Evolutionary conservation across 176 grass and related monocot genomes (phyloP).

Genomic region (Phragmites australis): DNA sequence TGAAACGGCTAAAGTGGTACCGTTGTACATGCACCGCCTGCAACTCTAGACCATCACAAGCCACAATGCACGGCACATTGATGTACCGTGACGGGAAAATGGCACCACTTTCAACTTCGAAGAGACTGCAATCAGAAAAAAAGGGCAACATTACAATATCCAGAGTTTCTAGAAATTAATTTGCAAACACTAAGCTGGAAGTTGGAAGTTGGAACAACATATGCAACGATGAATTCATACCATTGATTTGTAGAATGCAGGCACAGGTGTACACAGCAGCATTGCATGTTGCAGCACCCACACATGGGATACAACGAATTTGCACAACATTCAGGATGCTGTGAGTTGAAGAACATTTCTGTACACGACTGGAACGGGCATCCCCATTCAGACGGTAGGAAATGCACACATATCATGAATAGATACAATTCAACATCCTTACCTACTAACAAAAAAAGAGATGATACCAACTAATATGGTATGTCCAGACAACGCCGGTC

Average conservation of each 20-base stretch:
- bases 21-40: background rate
- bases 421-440: slow-evolving; percentile 42
- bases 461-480: slow-evolving; percentile 25
- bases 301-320: slow-evolving; percentile 36
- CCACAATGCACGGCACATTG: background rate
- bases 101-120: background rate
- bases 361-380: slow-evolving; percentile 36
- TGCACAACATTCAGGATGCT: slow-evolving; percentile 9
- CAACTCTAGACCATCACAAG: background rate
- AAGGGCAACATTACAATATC: background rate
- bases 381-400: slow-evolving; percentile 37
- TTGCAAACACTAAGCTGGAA: background rate
- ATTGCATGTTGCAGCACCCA: background rate
- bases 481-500: slow-evolving; percentile 32
- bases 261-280: background rate
- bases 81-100: background rate
- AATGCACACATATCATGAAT: slow-evolving; percentile 46
- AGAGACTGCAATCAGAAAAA: background rate
- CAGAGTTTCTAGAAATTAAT: background rate
- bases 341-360: slow-evolving; percentile 38
- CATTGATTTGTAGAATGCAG: background rate
- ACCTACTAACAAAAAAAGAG: slow-evolving; percentile 31
- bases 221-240: background rate
- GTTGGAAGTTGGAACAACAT: background rate
- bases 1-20: background rate